phyloP scores from a whole-genome alignment of 805 yeast genomes.

The Saccharomycopsis sp. region DNA sequence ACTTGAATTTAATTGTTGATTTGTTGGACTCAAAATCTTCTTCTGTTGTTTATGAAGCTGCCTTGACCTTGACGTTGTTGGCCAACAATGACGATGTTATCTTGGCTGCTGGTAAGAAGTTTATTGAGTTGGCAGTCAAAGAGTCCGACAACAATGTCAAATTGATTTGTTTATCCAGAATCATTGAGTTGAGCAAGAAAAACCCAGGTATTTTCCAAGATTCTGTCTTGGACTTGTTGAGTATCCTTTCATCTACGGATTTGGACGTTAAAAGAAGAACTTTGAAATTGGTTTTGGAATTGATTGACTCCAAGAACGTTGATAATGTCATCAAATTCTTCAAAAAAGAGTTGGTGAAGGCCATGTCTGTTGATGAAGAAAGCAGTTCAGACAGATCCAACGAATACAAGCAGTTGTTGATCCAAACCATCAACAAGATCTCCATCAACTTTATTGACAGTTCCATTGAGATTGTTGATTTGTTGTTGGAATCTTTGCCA shows the following conservation, averaged over 20 bases:
- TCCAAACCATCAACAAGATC: constrained; percentile 78
- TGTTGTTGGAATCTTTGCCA: constrained; percentile 75
- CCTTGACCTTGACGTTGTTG: constrained; percentile 61
- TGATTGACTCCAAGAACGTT: constrained; percentile 80
- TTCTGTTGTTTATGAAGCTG: constrained; percentile 85
- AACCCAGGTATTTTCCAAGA: constrained; percentile 82
- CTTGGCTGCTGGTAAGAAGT: constrained; percentile 72
- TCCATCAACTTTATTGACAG: constrained; percentile 86
- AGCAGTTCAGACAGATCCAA: constrained; percentile 67
- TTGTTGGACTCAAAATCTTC: constrained; percentile 60
- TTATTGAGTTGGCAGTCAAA: constrained; percentile 79
- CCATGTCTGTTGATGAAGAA: constrained; percentile 44
- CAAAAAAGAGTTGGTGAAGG: constrained; percentile 76
- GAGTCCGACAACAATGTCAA: constrained; percentile 96
- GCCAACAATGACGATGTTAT: constrained; percentile 55
- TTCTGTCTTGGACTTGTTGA: constrained; percentile 73
- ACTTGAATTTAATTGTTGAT: constrained; percentile 63
- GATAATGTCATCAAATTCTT: constrained; percentile 88
- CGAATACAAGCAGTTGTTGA: constrained; percentile 83
- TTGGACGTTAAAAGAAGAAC: constrained; percentile 86
- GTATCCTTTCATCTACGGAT: constrained; percentile 82
- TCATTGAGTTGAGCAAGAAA: constrained; percentile 60
- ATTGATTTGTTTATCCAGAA: constrained; percentile 81
- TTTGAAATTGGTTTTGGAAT: constrained; percentile 68
- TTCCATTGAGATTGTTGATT: constrained; percentile 82